Evolutionary conservation across 1,139 yeast species (phyloP).

Genomic region (Geotrichum macrosporum): DNA sequence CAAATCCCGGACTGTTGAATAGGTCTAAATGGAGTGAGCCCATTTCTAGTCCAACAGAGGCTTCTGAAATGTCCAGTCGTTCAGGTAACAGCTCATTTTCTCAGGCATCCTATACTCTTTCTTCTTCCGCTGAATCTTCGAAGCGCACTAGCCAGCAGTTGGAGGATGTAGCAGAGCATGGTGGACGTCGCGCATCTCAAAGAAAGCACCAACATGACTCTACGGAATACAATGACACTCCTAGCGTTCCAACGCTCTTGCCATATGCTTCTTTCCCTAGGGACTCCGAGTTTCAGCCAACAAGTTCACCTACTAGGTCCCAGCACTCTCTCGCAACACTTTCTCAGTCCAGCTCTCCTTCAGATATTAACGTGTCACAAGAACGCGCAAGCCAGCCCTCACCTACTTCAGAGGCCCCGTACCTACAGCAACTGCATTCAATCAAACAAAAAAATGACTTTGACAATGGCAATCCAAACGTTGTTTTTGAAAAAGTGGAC

Average conservation of each 20-base stretch:
- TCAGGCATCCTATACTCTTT: constrained; percentile 3
- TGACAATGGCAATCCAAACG: no score
- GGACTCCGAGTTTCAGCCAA: no score
- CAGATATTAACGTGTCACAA: no score
- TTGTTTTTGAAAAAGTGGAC: no score
- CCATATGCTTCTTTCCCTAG: not conserved
- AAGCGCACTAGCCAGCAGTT: not conserved
- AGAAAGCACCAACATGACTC: not conserved
- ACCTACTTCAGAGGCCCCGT: no score
- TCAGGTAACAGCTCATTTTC: constrained; percentile 11
- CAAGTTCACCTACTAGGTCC: no score
- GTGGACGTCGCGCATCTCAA: not conserved
- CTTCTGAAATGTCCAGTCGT: constrained; percentile 10
- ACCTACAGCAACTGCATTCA: no score
- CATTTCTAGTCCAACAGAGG: constrained; percentile 4
- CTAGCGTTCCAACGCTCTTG: not conserved
- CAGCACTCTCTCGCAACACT: no score
- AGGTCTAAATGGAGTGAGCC: not conserved
- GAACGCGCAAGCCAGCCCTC: no score
- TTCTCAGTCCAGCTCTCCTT: no score
- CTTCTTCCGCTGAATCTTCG: not conserved
- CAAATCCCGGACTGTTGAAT: not conserved
- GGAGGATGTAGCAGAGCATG: not conserved
- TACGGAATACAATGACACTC: no score
- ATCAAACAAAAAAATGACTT: no score